Conservation (phyloP, 306 rosid genomes). For the Gillenia trifoliata region DNA sequence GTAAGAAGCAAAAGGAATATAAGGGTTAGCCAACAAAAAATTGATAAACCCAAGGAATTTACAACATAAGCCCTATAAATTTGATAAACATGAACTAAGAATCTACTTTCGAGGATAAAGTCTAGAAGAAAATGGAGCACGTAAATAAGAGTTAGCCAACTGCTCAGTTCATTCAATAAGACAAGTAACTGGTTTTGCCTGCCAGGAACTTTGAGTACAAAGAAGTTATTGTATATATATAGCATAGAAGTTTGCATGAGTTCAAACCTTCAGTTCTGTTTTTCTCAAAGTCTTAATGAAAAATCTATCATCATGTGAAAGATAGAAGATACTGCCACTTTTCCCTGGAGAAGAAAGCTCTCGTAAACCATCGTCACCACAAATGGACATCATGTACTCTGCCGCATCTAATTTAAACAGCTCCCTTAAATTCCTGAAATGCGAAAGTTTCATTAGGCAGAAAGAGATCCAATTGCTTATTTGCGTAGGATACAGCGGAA, state of each 20-base stretch:
- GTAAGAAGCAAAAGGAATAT: not conserved
- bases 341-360: slow-evolving; percentile 91
- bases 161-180: not conserved
- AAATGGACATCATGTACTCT: slow-evolving; percentile 98
- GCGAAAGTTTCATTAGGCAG: slow-evolving; percentile 1
- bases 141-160: not conserved
- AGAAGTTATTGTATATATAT: not conserved
- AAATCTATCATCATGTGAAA: slow-evolving; percentile 94
- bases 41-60: not conserved
- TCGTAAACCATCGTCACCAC: slow-evolving; percentile 81
- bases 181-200: not conserved
- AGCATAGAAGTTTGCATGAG: not conserved
- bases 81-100: not conserved
- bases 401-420: slow-evolving; percentile 99
- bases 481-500: not conserved
- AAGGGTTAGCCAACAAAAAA: no score
- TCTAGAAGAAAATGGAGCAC: not conserved
- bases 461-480: not conserved
- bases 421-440: slow-evolving; percentile 93
- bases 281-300: slow-evolving; percentile 83
- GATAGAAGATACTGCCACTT: slow-evolving; percentile 98
- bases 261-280: slow-evolving; percentile 84
- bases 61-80: not conserved
- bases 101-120: not conserved
- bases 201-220: not conserved